Base-by-base conservation (phyloP, 2,329 filamentous ascomycete genomes). In the Penicillium sp. region DNA sequence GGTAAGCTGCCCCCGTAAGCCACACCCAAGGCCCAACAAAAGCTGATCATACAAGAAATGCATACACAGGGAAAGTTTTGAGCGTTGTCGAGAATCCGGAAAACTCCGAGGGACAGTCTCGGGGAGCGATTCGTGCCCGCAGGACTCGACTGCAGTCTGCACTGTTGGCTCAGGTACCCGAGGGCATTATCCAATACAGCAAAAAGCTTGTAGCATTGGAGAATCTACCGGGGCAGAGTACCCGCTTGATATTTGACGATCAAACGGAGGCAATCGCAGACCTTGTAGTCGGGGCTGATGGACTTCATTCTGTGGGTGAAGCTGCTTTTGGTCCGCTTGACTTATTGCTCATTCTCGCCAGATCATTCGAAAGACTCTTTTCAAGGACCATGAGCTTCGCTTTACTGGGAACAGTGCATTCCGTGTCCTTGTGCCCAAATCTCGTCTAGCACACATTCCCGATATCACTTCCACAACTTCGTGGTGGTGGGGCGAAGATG, bases 271-370 rank as follows among this genome's bases (percentile, higher is more conserved):
- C 51, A 2, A 56, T 53, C 14, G 74, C 74, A 3, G 79, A 81
- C 56, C 62, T 83, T 0, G 71, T 83, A 1, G 72, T 83, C 2
- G 81, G 80, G 0, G 81, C 78, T 4, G 79, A 83, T 60, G 79
- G 81, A 3, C 82, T 82, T 48, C 75, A 79, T 53, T 81, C 79
- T 4, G 75, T 79, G 58, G 34, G 67, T 55, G 22, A 34, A 31
- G 2, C 1, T n/a, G 36, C 21, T n/a, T 41, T 18, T 11, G 16
- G 18, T 14, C 4, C 29, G n/a, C 14, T 42, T 5, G 0, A 21
- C 39, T 36, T 4, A 13, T 27, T 1, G 16, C 45, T 54, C 22
- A 45, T 13, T 10, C 11, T 18, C 1, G 14, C 21, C 14, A 78
- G 77, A 66, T 73, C 16, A 73, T 80, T 1, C 67, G 77, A 36